phyloP scores from a whole-genome alignment of 148 eudicot genomes.

The Chenopodium quinoa region DNA sequence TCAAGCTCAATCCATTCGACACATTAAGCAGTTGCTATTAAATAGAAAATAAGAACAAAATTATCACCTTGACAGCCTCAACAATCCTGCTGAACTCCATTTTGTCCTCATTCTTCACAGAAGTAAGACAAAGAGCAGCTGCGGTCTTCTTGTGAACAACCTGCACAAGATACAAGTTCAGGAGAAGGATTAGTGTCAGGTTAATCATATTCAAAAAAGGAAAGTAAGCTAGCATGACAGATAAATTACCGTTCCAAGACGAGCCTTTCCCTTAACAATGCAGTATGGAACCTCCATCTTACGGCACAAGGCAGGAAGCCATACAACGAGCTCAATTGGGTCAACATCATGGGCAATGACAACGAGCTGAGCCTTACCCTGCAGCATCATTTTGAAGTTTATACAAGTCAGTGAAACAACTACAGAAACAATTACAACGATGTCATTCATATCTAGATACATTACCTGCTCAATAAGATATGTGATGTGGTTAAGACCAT shows the following conservation, averaged over 20 bases:
- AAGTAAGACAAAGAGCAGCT: conserved; percentile 64
- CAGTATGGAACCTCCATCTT: conserved; percentile 97
- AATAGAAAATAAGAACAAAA: not conserved
- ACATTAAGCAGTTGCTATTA: not conserved
- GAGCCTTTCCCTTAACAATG: conserved; percentile 90
- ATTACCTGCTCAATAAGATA: conserved; percentile 86
- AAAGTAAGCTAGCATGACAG: not conserved
- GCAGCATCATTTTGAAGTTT: conserved; percentile 13
- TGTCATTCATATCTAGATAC: no score
- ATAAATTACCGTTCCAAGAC: conserved; percentile 67
- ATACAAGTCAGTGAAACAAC: not conserved
- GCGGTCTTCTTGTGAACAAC: conserved; percentile 88
- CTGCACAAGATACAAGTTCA: conserved; percentile 25
- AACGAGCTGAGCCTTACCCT: conserved; percentile 93
- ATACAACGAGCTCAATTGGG: conserved; percentile 91
- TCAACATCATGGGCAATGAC: conserved; percentile 96
- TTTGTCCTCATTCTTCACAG: conserved; percentile 84
- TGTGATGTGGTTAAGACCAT: conserved; percentile 86
- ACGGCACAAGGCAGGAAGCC: conserved; percentile 92
- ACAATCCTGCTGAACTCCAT: conserved; percentile 80
- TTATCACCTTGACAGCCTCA: conserved; percentile 80
- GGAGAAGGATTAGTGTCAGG: not conserved
- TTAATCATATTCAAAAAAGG: not conserved
- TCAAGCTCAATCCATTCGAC: no score
- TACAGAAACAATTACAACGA: not conserved